Conservation (phyloP, 805 yeast genomes). For the Candida xyloterini region DNA sequence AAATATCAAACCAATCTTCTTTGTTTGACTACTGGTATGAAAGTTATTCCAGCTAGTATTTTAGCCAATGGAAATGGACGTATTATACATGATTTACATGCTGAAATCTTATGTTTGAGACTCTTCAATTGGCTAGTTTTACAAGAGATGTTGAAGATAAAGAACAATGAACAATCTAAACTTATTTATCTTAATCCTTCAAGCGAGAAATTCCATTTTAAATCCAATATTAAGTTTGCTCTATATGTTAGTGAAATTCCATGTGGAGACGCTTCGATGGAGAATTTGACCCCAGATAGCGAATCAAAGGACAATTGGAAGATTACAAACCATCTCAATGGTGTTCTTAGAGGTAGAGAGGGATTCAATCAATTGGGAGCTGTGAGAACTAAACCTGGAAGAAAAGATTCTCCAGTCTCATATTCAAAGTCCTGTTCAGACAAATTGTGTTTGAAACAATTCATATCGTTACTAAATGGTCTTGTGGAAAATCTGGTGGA, state of each 20-base stretch:
- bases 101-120: constrained; percentile 75
- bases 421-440: constrained; percentile 88
- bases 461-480: constrained; percentile 49
- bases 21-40: constrained; percentile 77
- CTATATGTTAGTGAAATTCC: constrained; percentile 75
- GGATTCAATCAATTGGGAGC: constrained; percentile 53
- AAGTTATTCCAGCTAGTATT: constrained; percentile 58
- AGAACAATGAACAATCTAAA: constrained; percentile 25
- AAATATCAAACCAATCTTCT: constrained; percentile 34
- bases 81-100: constrained; percentile 85
- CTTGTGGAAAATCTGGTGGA: constrained; percentile 36
- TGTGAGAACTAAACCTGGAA: constrained; percentile 91
- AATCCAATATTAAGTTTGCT: constrained; percentile 38
- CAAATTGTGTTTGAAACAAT: constrained; percentile 66
- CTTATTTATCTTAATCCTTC: not conserved
- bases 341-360: constrained; percentile 58
- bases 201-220: not conserved
- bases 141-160: constrained; percentile 38
- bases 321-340: constrained; percentile 1
- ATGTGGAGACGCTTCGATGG: constrained; percentile 88
- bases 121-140: constrained; percentile 62
- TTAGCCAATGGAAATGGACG: constrained; percentile 46
- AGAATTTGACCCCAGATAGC: constrained; percentile 29
- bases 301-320: not conserved
- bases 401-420: constrained; percentile 70